Conservation (phyloP, 805 yeast species). For the Myxozyma neotropica region DNA sequence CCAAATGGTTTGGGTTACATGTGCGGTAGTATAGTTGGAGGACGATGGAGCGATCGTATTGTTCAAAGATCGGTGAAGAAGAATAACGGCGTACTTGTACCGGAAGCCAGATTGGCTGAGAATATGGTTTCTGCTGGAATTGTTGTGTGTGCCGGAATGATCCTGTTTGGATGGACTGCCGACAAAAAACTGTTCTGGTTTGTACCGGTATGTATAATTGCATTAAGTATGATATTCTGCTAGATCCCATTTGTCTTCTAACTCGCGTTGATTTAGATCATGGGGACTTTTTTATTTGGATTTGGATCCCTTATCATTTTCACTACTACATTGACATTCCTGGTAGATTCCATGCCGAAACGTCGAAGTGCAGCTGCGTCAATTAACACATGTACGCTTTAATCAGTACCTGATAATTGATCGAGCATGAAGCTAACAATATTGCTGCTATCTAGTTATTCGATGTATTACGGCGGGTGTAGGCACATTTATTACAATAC, state of each 20-base stretch:
- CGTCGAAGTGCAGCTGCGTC: constrained; percentile 90
- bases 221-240: not conserved
- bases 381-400: constrained; percentile 55
- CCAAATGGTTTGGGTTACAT: constrained; percentile 82
- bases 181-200: constrained; percentile 71
- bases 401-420: not conserved
- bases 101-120: constrained; percentile 79
- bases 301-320: constrained; percentile 81
- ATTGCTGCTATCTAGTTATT: constrained; percentile 43
- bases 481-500: constrained; percentile 75
- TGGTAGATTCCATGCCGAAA: constrained; percentile 84
- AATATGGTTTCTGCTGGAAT: constrained; percentile 68
- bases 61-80: constrained; percentile 53
- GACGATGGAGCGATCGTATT: constrained; percentile 72
- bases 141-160: constrained; percentile 62
- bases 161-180: constrained; percentile 83
- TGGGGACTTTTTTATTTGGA: constrained; percentile 82
- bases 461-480: constrained; percentile 74
- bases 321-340: constrained; percentile 76
- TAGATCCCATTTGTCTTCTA: too few relatives aligned
- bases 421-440: not conserved
- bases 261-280: constrained; percentile 27
- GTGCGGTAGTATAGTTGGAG: constrained; percentile 76
- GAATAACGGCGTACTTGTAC: constrained; percentile 66
- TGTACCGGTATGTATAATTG: constrained; percentile 54